A percentile compares a stretch with the other conserved stretches of the same genome.
phyloP scores from a whole-genome alignment of 805 yeast genomes.

The Teunomyces gatunensis region DNA sequence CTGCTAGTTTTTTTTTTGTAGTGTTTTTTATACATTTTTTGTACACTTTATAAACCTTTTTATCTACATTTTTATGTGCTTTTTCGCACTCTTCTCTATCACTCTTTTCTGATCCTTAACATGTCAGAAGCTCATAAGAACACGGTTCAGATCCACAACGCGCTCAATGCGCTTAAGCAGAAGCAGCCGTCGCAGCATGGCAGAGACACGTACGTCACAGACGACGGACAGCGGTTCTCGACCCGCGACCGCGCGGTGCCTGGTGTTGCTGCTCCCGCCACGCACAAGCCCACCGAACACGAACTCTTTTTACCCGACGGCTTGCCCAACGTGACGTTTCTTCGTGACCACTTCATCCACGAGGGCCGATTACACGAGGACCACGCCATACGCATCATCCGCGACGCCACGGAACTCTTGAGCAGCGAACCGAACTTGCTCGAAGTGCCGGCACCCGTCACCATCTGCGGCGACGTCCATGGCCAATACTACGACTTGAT shows the following conservation, averaged over 20 bases:
- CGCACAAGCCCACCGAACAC: conserved; percentile 60
- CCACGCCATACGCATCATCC: conserved; percentile 68
- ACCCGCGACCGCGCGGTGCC: conserved; percentile 59
- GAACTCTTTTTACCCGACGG: conserved; percentile 64
- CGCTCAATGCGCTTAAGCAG: conserved; percentile 56
- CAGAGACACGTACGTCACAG: conserved; percentile 47
- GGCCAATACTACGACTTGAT: conserved; percentile 91
- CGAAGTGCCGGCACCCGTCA: conserved; percentile 85
- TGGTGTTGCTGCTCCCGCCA: conserved; percentile 65
- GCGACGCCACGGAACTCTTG: conserved; percentile 61
- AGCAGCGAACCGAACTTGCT: conserved; percentile 75
- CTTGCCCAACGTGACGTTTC: conserved; percentile 67
- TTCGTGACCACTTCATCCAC: conserved; percentile 67
- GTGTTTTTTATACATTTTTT: no score
- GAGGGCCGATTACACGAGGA: conserved; percentile 78
- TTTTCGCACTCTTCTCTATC: not conserved
- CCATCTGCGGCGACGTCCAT: conserved; percentile 96
- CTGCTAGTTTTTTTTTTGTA: not conserved
- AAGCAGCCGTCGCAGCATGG: conserved; percentile 24
- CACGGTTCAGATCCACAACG: conserved; percentile 61
- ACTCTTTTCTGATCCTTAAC: not conserved
- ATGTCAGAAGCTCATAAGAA: conserved; percentile 25
- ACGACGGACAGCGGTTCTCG: conserved; percentile 53
- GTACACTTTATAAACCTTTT: not conserved
- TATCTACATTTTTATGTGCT: not conserved